Evolutionary conservation across 2,329 filamentous ascomycete genomes (phyloP), one percentile per base, ranked within the genome.

Genomic region (Phoma sp.): DNA sequence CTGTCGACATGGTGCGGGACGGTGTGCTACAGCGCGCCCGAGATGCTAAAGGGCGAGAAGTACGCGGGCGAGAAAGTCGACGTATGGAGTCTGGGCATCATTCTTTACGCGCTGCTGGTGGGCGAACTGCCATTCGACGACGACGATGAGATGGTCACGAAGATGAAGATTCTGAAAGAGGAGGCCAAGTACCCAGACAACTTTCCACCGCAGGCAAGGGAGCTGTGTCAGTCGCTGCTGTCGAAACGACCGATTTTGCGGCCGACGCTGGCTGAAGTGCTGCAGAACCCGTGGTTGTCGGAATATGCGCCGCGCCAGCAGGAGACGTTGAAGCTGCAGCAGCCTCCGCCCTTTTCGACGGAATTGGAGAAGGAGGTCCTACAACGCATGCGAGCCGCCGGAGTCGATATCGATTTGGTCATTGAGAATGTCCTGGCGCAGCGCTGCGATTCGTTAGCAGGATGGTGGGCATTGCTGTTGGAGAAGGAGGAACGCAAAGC

Each of bases 41-140:
- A 99, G 76, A 99, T 99, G 95, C 83, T 99, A 33, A 96, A 95
- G 74, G 95, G 93, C 32, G 95, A 99, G 75, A 98, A 96, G 75
- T 99, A 99, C 72, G 95, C 93, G 0, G 93, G 92, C 21, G 92
- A 97, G 78, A 98, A 97, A 78, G 93, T 99, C 42, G 95, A 99
- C 69, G 92, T 99, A 4, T 99, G 91, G 91, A 95, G 91, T 68
- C 73, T 96, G 61, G 91, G 91, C 11, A 88, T 96, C 49, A 95
- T 96, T 56, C 80, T 95, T 1, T 95, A 93, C 69, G 91, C 91
- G 42, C 78, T 96, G 53, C 79, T 96, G 21, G 91, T 88, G 58
- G 91, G 91, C 49, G 91, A 95, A 75, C 81, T 99, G 33, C 95
- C 95, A 0, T 99, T 96, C 67, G 95, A 99, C 75, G 95, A 98